Conservation (phyloP, 2,329 filamentous ascomycete species). For the Colletotrichum sp. region DNA sequence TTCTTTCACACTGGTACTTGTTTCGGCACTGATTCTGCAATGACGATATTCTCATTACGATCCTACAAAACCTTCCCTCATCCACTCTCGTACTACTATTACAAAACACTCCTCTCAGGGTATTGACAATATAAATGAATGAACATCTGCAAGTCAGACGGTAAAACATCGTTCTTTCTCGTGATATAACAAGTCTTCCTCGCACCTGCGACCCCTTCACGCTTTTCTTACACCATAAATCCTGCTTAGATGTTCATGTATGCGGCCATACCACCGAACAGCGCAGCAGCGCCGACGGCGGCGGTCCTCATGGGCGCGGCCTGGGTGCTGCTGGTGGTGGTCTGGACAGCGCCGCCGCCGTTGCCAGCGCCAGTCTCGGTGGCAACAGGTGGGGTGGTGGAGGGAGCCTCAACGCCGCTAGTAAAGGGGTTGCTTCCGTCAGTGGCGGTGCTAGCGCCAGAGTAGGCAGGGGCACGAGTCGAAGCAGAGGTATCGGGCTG, state of each 20-base stretch:
- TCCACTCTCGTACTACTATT: background rate
- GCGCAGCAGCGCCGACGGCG: conserved; percentile 47
- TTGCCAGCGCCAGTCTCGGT: conserved; percentile 24
- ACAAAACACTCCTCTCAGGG: background rate
- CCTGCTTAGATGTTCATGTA: conserved; percentile 23
- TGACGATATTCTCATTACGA: background rate
- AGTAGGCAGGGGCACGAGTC: conserved; percentile 57
- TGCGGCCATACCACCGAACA: conserved; percentile 49
- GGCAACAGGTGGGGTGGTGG: conserved; percentile 38
- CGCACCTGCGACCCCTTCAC: accelerated
- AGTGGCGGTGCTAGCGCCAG: conserved; percentile 52
- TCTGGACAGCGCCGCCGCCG: conserved; percentile 12
- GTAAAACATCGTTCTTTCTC: background rate
- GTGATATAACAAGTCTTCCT: background rate
- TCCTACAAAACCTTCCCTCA: background rate
- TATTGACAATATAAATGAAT: background rate
- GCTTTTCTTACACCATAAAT: accelerated
- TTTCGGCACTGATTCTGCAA: background rate
- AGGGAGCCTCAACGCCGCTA: conserved; percentile 51
- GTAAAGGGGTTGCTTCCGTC: conserved; percentile 58
- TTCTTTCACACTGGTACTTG: background rate
- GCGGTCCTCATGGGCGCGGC: conserved; percentile 36
- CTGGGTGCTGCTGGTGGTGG: conserved; percentile 36
- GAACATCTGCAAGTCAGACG: background rate
- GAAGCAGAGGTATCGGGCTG: conserved; percentile 45